These are phyloP conservation scores for Neurospora sublineolata DNA, from an alignment of 495 filamentous ascomycete genomes.

Conservation along the genomic window DNA sequence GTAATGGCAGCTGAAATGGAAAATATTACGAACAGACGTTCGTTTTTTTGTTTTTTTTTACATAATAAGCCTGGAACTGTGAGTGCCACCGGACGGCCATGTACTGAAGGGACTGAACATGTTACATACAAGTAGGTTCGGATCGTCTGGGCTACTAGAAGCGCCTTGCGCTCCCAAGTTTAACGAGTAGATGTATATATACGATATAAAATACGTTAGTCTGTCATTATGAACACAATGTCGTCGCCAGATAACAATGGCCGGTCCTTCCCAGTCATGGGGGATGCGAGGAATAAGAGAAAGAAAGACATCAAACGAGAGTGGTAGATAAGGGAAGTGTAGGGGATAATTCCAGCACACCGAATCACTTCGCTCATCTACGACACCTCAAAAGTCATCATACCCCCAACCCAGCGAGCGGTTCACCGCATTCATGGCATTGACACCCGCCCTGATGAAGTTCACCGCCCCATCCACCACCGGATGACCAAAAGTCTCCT, in stretches of 20 bases:
- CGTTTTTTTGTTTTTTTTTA: too few relatives aligned
- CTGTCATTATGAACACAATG: neutral
- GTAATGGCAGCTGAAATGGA: neutral
- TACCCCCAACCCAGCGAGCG: slow-evolving; percentile 36
- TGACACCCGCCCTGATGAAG: slow-evolving; percentile 26
- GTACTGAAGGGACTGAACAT: too few relatives aligned
- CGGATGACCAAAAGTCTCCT: slow-evolving; percentile 9
- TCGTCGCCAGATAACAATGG: neutral
- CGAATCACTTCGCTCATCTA: neutral
- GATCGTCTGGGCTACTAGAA: too few relatives aligned
- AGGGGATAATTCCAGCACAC: neutral
- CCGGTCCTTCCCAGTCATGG: neutral
- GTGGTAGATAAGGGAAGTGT: too few relatives aligned
- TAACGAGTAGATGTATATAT: neutral
- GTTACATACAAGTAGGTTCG: too few relatives aligned
- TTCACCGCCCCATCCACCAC: slow-evolving; percentile 19
- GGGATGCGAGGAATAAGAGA: neutral
- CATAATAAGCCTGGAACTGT: too few relatives aligned
- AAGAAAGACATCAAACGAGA: neutral
- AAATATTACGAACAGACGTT: neutral
- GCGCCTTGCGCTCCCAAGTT: too few relatives aligned
- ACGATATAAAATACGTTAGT: neutral
- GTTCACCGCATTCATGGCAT: slow-evolving; percentile 34
- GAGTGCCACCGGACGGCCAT: too few relatives aligned
- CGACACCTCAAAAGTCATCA: slow-evolving; percentile 3